Base-by-base conservation (phyloP, 768 basidiomycete species). In the Boletus edulis region DNA sequence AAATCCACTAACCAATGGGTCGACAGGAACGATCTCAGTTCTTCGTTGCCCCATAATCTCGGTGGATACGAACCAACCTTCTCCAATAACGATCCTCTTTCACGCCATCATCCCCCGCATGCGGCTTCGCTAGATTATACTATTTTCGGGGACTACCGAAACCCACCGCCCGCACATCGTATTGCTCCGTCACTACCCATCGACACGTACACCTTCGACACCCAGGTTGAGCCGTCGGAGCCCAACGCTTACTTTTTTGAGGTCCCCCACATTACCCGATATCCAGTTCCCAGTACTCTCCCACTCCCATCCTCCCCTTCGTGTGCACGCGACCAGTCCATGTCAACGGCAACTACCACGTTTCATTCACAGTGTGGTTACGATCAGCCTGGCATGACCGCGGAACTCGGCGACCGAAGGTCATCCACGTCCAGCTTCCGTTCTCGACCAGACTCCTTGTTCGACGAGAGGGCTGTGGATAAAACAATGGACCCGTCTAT, bases 1-100 rank as follows among this genome's bases (percentile, higher is more conserved):
- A 57, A 49, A 15, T 66, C 71, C 29, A 76, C 78, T 78, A 57
- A 76, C 60, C 63, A 62, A 15, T 48, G 56, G 2, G 50, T 57
- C 5, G 24, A 39, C 37, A 71, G 69, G 42, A 67, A 61, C 18
- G 65, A 71, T 18, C 60, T 71, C 35, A 49, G 58, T 31, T 52
- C 62, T 52, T 71, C 69, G 39, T 51, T 71, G 6, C 69, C 69
- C n/a, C 62, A 63, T 29, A 54, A 57, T 45, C 65, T 62, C 24
- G 62, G 60, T 2, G 65, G 62, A 42, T 59, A 60, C 29, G 64
- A 68, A 44, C 59, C 61, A 9, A 62, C 39, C 49, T 39, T 20
- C 13, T n/a, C 48, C 17, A 60, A 64, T 51, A 52, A 58, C 29
- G 53, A 59, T 37, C 14, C 46, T 22, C 13, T 44, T 50, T 47